phyloP scores from a whole-genome alignment of 1,284 basidiomycete genomes.

The Peniophora sp. region DNA sequence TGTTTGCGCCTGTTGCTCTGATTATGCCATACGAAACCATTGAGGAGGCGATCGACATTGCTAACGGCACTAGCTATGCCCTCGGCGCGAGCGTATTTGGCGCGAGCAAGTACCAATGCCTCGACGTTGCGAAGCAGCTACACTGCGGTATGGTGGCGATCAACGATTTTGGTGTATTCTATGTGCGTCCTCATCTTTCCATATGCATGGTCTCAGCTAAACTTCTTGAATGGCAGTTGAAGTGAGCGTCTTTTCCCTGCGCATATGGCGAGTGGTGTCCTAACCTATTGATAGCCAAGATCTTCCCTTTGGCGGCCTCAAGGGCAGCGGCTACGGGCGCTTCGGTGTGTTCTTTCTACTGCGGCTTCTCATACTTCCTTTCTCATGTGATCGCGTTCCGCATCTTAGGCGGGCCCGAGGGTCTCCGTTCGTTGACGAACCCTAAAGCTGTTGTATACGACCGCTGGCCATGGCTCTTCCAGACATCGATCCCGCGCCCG shows the following conservation, averaged over 20 bases:
- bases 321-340: conserved; percentile 84
- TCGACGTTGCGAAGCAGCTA: conserved; percentile 70
- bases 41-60: conserved; percentile 78
- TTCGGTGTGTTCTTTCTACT: conserved; percentile 50
- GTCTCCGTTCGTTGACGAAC: conserved; percentile 79
- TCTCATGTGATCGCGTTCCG: conserved; percentile 5
- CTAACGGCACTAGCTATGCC: conserved; percentile 83
- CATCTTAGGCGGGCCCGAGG: conserved; percentile 77
- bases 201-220: background rate
- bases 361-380: background rate
- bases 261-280: background rate
- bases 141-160: conserved; percentile 96
- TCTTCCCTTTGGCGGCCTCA: conserved; percentile 89
- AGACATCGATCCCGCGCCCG: conserved; percentile 82
- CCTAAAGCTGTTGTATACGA: conserved; percentile 85
- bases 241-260: conserved; percentile 33
- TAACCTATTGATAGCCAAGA: conserved; percentile 60
- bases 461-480: conserved; percentile 72
- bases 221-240: conserved; percentile 34
- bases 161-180: conserved; percentile 93
- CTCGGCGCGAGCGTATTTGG: conserved; percentile 97
- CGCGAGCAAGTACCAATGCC: conserved; percentile 64
- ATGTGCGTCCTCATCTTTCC: conserved; percentile 42
- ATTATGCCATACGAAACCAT: conserved; percentile 77
- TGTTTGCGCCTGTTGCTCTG: conserved; percentile 85